Percentiles rank a stretch among this genome's conserved stretches.
Evolutionary conservation across 768 basidiomycete species (phyloP).

Genomic region (Roridomyces roridus): DNA sequence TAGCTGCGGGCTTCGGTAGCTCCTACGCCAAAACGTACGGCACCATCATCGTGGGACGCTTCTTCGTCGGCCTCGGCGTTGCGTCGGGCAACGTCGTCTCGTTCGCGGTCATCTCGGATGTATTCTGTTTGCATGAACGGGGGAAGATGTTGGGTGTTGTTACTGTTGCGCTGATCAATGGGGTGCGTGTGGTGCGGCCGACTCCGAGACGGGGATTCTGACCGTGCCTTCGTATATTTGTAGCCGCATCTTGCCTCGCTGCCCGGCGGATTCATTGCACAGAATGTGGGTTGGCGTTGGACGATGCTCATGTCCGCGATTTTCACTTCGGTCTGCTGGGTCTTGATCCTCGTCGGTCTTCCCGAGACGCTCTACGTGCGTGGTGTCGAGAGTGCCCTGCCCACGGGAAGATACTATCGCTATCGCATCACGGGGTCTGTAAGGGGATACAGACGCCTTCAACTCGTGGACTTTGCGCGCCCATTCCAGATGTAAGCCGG

Average conservation of each 20-base stretch:
- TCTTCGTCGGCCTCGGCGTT: conserved; percentile 25
- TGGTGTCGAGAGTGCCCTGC: not conserved
- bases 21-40: conserved; percentile 23
- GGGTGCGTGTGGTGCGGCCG: no score
- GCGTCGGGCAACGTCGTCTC: conserved; percentile 22
- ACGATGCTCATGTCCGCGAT: conserved; percentile 20
- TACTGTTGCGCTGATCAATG: conserved; percentile 25
- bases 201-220: no score
- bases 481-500: conserved; percentile 23
- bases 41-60: conserved; percentile 16
- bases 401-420: conserved; percentile 15
- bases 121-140: conserved; percentile 25
- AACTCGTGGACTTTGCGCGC: conserved; percentile 19
- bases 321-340: conserved; percentile 16
- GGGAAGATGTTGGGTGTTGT: conserved; percentile 26
- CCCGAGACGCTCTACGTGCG: conserved; percentile 26
- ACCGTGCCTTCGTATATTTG: not conserved
- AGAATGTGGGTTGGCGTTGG: conserved; percentile 26
- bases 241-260: conserved; percentile 25
- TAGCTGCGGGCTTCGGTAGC: conserved; percentile 23
- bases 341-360: conserved; percentile 16
- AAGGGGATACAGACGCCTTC: conserved; percentile 1
- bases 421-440: conserved; percentile 15
- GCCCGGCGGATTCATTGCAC: conserved; percentile 25
- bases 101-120: conserved; percentile 22